Evolutionary conservation across 2,329 filamentous ascomycete genomes (phyloP).

Genomic region (Gaeumannomyces sp.): DNA sequence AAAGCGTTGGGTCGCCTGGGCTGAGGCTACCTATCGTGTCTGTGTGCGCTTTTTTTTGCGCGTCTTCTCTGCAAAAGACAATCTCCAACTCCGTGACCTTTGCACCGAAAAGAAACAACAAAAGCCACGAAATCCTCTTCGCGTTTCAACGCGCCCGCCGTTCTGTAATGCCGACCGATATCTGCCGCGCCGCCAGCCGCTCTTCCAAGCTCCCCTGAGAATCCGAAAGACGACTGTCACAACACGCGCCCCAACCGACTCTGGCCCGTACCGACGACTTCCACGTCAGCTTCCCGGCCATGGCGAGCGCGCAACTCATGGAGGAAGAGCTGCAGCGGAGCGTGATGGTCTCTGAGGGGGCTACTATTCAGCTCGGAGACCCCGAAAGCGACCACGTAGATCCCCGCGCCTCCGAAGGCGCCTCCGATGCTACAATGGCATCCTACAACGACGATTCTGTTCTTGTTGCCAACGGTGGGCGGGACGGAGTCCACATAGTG

Average conservation of each 20-base stretch:
- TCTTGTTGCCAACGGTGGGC: slow-evolving; percentile 36
- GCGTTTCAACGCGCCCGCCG: neutral
- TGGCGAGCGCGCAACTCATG: slow-evolving; percentile 48
- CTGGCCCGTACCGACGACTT: neutral
- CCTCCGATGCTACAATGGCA: slow-evolving; percentile 33
- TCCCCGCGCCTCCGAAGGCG: slow-evolving; percentile 20
- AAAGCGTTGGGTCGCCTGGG: neutral
- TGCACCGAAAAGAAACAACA: neutral
- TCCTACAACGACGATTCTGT: slow-evolving; percentile 26
- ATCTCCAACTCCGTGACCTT: neutral
- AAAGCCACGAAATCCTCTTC: neutral
- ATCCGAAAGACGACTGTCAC: neutral
- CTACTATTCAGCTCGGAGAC: slow-evolving; percentile 17
- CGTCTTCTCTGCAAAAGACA: neutral
- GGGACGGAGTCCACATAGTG: slow-evolving; percentile 24
- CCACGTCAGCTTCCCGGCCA: slow-evolving; percentile 21
- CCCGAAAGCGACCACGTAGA: slow-evolving; percentile 22
- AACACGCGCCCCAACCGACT: neutral
- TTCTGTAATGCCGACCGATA: neutral
- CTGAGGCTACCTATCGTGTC: neutral
- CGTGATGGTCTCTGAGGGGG: slow-evolving; percentile 43
- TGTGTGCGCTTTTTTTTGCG: neutral
- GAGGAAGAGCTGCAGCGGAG: slow-evolving; percentile 54
- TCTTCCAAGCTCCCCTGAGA: neutral
- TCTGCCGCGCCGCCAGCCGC: neutral